A percentile compares a stretch with the other conserved stretches of the same genome.
Conservation (phyloP, 2,329 filamentous ascomycete genomes). For the Juglanconis sp. region DNA sequence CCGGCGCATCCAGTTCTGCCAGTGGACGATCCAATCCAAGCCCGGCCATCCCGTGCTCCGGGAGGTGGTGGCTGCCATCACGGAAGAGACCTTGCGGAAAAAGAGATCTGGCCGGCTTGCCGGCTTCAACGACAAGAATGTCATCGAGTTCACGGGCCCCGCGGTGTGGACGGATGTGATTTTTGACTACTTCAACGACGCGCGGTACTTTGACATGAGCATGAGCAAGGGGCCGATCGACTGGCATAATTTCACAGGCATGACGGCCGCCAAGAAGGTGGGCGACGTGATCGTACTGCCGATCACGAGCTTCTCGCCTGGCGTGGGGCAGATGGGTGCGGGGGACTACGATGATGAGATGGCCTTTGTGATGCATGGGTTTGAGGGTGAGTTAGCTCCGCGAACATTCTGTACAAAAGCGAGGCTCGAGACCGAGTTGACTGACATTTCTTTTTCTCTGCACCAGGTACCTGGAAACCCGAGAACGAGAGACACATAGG, state of each 20-base stretch:
- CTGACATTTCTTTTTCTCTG: conserved; percentile 19
- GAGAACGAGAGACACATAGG: conserved; percentile 70
- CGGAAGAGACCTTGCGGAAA: conserved; percentile 71
- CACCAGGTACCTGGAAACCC: conserved; percentile 71
- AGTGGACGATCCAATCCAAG: conserved; percentile 98
- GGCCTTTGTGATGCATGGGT: conserved; percentile 96
- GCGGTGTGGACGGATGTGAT: conserved; percentile 91
- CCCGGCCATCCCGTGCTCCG: conserved; percentile 88
- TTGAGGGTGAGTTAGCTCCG: conserved; percentile 67
- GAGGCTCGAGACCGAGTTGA: background rate
- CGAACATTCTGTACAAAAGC: background rate
- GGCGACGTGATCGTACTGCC: conserved; percentile 92
- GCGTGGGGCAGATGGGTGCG: conserved; percentile 89
- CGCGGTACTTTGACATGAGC: conserved; percentile 79
- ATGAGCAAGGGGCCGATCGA: conserved; percentile 71
- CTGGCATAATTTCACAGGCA: conserved; percentile 85
- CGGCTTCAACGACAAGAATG: conserved; percentile 61
- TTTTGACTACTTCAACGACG: conserved; percentile 92
- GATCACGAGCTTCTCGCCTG: conserved; percentile 96
- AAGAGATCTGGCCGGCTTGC: conserved; percentile 66
- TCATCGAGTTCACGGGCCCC: conserved; percentile 92
- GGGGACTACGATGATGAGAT: conserved; percentile 86
- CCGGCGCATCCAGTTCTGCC: conserved; percentile 93
- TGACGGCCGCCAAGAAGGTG: conserved; percentile 77
- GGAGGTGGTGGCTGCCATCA: conserved; percentile 83